Conservation (phyloP, 306 rosid species). For the Chamaecrista fasciculata region DNA sequence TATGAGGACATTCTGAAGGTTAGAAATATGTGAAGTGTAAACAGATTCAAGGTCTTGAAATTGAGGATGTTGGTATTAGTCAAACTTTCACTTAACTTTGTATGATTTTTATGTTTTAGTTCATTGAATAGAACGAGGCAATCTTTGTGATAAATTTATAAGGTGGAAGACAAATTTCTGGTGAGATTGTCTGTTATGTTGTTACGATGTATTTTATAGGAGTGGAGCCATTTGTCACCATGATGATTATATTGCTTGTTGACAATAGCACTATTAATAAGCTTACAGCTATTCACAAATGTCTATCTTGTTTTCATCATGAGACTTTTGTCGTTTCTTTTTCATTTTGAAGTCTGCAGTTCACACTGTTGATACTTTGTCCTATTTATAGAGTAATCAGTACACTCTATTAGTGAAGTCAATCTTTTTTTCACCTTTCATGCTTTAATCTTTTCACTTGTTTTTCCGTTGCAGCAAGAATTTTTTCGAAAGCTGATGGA, state of each 20-base stretch:
- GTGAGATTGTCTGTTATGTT: neutral
- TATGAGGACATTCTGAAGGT: neutral
- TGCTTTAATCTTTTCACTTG: neutral
- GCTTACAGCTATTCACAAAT: neutral
- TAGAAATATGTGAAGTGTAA: neutral
- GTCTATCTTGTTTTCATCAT: neutral
- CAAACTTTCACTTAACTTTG: neutral
- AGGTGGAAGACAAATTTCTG: neutral
- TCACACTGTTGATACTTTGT: neutral
- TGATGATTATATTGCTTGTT: slow-evolving; percentile 4
- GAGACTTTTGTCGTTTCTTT: neutral
- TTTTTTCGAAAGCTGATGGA: slow-evolving; percentile 81
- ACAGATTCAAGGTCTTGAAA: slow-evolving; percentile 2
- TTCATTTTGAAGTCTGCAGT: neutral
- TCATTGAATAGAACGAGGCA: neutral
- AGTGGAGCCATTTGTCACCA: neutral
- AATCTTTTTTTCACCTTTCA: neutral
- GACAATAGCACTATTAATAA: slow-evolving; percentile 14
- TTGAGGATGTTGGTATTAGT: neutral
- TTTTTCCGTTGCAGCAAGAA: slow-evolving; percentile 65
- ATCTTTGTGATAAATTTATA: neutral
- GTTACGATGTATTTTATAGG: neutral
- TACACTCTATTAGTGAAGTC: neutral
- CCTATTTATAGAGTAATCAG: neutral
- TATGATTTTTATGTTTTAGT: neutral